Base-by-base conservation (phyloP, 345 rosid species). In the Linum tenue region DNA sequence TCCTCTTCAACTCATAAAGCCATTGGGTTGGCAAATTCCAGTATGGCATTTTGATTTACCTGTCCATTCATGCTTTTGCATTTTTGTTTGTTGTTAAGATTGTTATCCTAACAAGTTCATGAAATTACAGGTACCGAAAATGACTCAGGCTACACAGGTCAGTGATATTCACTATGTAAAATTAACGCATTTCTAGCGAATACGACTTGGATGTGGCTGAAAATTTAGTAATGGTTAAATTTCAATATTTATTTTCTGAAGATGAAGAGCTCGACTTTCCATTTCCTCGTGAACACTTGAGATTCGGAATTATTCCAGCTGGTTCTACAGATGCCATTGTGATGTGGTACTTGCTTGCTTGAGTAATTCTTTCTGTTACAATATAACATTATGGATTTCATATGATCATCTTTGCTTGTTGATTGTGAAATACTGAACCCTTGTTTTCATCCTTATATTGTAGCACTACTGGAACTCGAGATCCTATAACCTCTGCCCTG, bases 391-490 rank as follows among this genome's bases (percentile, higher is more conserved):
- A 44, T 44, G 9, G 5, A 44, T 44, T 44, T 9, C 7, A 7
- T 44, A 9, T 41, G 51, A 7, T 44, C 51, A 44, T 7, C 60
- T 57, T 3, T 5, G 60, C 5, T 17, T 16, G 17, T 57, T 31
- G 5, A 17, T 14, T 57, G 11, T 1, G 60, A 36, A 57, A 17
- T 11, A 22, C 37, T 10, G 36, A 36, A 17, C 3, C 17, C 2
- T 57, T 57, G 2, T 44, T 44, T 3, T 8, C 11, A 16, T 57
- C 37, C 60, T 17, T 10, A 3, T 60, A 22, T 68, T 82, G 74
- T 92, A 92, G 97, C 75, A 89, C 97, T 41, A 92, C 98, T 39
- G 97, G 98, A 70, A 79, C 86, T 77, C 84, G 98, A 70, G 98
- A 92, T 84, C 91, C 97, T 69, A 60, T 81, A 67, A 92, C 97